Conservation (phyloP, 1,284 basidiomycete genomes). For the Lignosus rhinocerotis region DNA sequence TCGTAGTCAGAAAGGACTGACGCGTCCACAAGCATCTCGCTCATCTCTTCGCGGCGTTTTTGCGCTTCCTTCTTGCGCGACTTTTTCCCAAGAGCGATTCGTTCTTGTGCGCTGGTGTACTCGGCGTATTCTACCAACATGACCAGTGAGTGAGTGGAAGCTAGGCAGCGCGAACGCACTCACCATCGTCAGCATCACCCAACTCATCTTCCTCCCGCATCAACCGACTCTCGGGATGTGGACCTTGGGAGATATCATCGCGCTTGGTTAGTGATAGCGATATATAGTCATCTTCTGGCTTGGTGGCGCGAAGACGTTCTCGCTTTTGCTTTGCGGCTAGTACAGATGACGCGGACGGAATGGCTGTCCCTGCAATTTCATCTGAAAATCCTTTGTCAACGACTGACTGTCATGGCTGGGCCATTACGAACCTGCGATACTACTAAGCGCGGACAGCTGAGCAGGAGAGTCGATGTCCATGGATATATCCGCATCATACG, state of each 20-base stretch:
- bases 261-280: slow-evolving; percentile 72
- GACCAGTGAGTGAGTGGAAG: background rate
- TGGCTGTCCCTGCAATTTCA: slow-evolving; percentile 42
- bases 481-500: slow-evolving; percentile 54
- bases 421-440: slow-evolving; percentile 17
- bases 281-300: slow-evolving; percentile 73
- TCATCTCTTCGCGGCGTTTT: slow-evolving; percentile 74
- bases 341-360: slow-evolving; percentile 79
- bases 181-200: slow-evolving; percentile 92
- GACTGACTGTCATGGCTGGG: no score
- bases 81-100: slow-evolving; percentile 86
- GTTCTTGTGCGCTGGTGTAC: slow-evolving; percentile 86
- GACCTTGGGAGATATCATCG: slow-evolving; percentile 58
- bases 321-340: slow-evolving; percentile 79
- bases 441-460: slow-evolving; percentile 32
- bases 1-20: slow-evolving; percentile 41
- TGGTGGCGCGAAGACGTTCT: slow-evolving; percentile 54
- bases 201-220: slow-evolving; percentile 88
- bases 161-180: slow-evolving; percentile 24
- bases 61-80: slow-evolving; percentile 75
- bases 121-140: slow-evolving; percentile 73
- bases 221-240: slow-evolving; percentile 88
- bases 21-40: slow-evolving; percentile 87
- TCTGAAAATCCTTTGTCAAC: background rate
- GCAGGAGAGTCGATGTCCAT: slow-evolving; percentile 46